These are phyloP conservation scores for Dactylellina leptospora DNA, from an alignment of 2,329 filamentous ascomycete genomes.

Conservation along the genomic window DNA sequence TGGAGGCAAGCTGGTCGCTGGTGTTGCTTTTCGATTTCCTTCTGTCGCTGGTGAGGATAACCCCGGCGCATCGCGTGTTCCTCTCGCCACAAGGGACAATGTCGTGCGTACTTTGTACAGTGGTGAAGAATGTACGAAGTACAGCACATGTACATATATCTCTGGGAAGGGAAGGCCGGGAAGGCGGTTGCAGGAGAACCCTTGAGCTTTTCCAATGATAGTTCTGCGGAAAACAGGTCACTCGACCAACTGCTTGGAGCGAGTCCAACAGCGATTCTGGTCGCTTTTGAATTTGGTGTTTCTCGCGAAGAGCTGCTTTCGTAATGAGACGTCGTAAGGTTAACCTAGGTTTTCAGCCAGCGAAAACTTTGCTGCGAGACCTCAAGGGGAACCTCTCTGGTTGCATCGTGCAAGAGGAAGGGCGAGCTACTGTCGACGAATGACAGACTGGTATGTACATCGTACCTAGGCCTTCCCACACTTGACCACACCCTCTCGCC, in stretches of 20 bases:
- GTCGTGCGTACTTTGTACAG: conserved; percentile 21
- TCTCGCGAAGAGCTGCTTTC: conserved; percentile 37
- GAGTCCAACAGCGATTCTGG: background rate
- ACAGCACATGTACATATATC: conserved; percentile 4
- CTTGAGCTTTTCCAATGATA: background rate
- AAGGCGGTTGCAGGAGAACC: conserved; percentile 18
- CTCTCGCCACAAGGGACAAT: conserved; percentile 42
- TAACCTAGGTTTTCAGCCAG: too few relatives aligned
- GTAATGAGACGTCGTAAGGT: conserved; percentile 37
- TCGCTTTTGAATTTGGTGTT: conserved; percentile 10
- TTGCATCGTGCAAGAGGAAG: background rate
- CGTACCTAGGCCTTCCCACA: conserved; percentile 26
- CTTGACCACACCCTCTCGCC: conserved; percentile 43
- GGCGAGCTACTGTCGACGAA: too few relatives aligned
- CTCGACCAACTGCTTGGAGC: conserved; percentile 10
- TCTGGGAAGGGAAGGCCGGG: conserved; percentile 17
- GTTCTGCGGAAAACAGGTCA: conserved; percentile 6
- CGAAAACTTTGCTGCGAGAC: too few relatives aligned
- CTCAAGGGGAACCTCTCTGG: background rate
- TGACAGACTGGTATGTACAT: background rate
- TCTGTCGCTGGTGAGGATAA: conserved; percentile 1
- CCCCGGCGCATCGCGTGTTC: conserved; percentile 41
- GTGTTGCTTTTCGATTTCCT: conserved; percentile 5
- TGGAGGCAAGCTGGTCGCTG: background rate
- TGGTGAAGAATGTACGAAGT: background rate